phyloP scores from a whole-genome alignment of 345 rosid genomes.

The Aethionema arabicum region DNA sequence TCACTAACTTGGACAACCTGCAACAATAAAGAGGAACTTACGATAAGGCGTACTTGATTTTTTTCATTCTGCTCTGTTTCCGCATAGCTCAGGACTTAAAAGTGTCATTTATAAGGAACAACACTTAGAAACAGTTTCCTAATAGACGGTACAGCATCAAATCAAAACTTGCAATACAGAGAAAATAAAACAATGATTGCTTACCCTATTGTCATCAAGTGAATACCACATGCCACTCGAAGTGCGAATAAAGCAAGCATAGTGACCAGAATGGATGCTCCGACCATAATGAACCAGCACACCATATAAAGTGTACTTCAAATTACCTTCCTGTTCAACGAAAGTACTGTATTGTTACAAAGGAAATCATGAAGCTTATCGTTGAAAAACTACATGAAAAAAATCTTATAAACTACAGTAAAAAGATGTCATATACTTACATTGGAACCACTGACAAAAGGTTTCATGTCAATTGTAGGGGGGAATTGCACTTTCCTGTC shows the following conservation, averaged over 20 bases:
- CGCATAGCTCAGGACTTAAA: not conserved
- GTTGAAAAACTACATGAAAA: not conserved
- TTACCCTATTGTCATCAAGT: constrained; percentile 91
- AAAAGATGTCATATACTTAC: constrained; percentile 41
- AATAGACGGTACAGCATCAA: constrained; percentile 20
- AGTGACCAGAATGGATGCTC: constrained; percentile 90
- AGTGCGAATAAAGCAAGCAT: constrained; percentile 86
- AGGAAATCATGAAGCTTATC: constrained; percentile 1
- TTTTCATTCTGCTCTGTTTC: constrained; percentile 2
- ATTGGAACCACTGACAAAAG: constrained; percentile 69
- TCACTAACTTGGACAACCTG: constrained; percentile 88
- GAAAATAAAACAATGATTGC: constrained; percentile 17
- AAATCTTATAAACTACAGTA: not conserved
- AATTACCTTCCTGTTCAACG: constrained; percentile 70
- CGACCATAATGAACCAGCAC: constrained; percentile 90
- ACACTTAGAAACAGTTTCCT: not conserved
- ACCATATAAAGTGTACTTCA: constrained; percentile 90
- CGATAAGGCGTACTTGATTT: constrained; percentile 5
- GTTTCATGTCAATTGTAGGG: constrained; percentile 69
- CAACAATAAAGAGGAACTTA: constrained; percentile 26
- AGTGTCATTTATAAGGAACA: not conserved
- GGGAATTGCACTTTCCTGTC: constrained; percentile 71
- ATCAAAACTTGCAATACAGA: constrained; percentile 26
- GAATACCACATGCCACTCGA: constrained; percentile 91
- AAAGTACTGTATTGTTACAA: constrained; percentile 8